Percentiles rank a stretch among this genome's conserved stretches.
These are phyloP conservation scores for Aspergillus costaricaensis DNA, from an alignment of 2,329 filamentous ascomycete genomes.

Conservation along the genomic window DNA sequence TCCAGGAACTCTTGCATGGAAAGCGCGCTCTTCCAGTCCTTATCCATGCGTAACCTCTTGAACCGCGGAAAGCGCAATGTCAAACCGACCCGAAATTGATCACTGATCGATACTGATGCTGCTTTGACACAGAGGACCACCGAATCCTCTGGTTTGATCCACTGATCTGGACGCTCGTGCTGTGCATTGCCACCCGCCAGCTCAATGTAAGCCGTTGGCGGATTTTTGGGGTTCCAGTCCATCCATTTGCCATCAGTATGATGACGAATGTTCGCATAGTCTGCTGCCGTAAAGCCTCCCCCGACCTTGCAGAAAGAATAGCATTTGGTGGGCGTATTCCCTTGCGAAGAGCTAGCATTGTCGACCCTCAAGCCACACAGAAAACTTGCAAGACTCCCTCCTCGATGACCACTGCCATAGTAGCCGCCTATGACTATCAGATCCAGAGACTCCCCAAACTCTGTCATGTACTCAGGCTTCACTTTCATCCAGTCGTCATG, in stretches of 20 bases:
- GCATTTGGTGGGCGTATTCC: slow-evolving; percentile 68
- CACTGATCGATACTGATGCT: slow-evolving; percentile 71
- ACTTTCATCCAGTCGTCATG: slow-evolving; percentile 99
- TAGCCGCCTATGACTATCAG: slow-evolving; percentile 89
- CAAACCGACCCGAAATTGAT: slow-evolving; percentile 73
- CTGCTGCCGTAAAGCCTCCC: slow-evolving; percentile 82
- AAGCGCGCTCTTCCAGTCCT: slow-evolving; percentile 77
- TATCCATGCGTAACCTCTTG: slow-evolving; percentile 77
- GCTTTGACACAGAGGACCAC: slow-evolving; percentile 88
- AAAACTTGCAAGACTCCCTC: slow-evolving; percentile 80
- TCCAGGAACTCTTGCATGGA: slow-evolving; percentile 75
- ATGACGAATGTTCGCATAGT: slow-evolving; percentile 81
- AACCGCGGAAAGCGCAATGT: slow-evolving; percentile 93
- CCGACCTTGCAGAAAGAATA: slow-evolving; percentile 98
- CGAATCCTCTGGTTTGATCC: slow-evolving; percentile 88
- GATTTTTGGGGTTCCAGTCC: slow-evolving; percentile 75
- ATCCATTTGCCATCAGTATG: slow-evolving; percentile 89
- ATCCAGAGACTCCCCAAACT: slow-evolving; percentile 91
- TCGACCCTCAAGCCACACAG: slow-evolving; percentile 83
- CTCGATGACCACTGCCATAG: slow-evolving; percentile 82
- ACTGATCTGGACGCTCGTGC: slow-evolving; percentile 80
- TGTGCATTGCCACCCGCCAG: slow-evolving; percentile 76
- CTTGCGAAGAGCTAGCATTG: slow-evolving; percentile 62
- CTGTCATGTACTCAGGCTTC: slow-evolving; percentile 97
- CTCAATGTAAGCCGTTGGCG: slow-evolving; percentile 76